These are phyloP conservation scores for Lactarius evosmus DNA, from an alignment of 768 basidiomycete genomes.

Conservation along the genomic window DNA sequence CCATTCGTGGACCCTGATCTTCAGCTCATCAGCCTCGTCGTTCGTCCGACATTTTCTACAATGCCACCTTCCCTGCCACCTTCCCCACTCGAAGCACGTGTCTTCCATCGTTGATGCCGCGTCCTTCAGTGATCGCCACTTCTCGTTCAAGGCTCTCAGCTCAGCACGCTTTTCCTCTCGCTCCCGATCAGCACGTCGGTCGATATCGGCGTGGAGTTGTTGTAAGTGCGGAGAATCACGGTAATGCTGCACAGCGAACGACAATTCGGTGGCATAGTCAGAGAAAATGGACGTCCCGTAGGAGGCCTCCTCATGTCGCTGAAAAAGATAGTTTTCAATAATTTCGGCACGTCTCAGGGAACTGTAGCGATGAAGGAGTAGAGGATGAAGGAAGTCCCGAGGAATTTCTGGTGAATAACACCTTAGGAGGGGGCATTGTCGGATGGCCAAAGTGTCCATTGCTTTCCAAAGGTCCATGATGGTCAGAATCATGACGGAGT, in stretches of 20 bases:
- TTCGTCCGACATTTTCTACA: neutral
- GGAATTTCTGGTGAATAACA: neutral
- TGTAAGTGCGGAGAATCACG: neutral
- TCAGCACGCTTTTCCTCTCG: constrained; percentile 1
- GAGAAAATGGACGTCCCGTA: neutral
- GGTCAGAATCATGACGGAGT: constrained; percentile 26
- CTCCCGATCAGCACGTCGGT: neutral
- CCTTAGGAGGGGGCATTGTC: neutral
- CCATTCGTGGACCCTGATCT: neutral
- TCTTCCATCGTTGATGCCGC: neutral
- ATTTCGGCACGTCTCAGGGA: neutral
- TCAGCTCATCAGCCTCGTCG: neutral
- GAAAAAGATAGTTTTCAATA: neutral
- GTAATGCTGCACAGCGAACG: neutral
- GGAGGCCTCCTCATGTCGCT: neutral
- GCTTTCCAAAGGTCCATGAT: constrained; percentile 48
- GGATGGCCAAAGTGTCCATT: neutral
- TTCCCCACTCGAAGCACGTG: neutral
- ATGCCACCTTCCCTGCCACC: accelerated
- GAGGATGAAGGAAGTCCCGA: neutral
- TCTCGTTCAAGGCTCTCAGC: neutral
- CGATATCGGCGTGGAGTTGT: neutral
- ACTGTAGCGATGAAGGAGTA: neutral
- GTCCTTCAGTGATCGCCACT: neutral
- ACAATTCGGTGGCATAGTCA: neutral